Evolutionary conservation across 768 basidiomycete species (phyloP), one percentile per base, ranked within the genome.

Genomic region (Lactifluus volemus): DNA sequence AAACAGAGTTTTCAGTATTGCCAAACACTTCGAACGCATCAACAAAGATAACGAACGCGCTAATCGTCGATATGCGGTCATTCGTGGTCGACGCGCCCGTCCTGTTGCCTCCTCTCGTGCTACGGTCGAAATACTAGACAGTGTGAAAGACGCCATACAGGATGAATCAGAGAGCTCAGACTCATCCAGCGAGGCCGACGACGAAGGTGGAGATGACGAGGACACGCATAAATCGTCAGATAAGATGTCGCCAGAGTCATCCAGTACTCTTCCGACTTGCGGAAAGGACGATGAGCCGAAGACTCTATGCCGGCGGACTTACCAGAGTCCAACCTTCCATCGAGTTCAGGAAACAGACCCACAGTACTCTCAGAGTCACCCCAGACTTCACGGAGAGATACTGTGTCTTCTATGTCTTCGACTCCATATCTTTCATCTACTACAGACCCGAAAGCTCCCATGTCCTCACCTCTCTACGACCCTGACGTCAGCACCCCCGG

Each of bases 21-120:
- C 94, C 10, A 85, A 88, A 65, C 92, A 97, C 64, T 98, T 91
- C 71, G 94, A 97, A 72, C 84, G 89, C 15, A 80, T 97, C 36
- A 82, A 78, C 58, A 81, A 83, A 49, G 91, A 93, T 42, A 81
- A 74, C 7, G 89, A 92, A 68, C 83, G 83, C 41, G 81, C 84
- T 2, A 92, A 84, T 68, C 81, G 85, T 58, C 83, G 88, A 25
- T 90, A 96, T 68, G 82, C 86, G n/a, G 83, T 93, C 56, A 89
- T 94, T 68, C 83, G 92, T 41, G 89, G 89, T 11, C 87, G 84
- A 64, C 84, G 88, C 49, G 89, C 92, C 19, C 86, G 96, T 36
- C 96, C 97, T 12, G 92, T 98, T 14, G 89, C 89, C 19, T 87
- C 86, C 29, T 88, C 94, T 15, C 83, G 86, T 49, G 93, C 92